Evolutionary conservation across 2,329 filamentous ascomycete species (phyloP).

Genomic region (Sclerotinia borealis): DNA sequence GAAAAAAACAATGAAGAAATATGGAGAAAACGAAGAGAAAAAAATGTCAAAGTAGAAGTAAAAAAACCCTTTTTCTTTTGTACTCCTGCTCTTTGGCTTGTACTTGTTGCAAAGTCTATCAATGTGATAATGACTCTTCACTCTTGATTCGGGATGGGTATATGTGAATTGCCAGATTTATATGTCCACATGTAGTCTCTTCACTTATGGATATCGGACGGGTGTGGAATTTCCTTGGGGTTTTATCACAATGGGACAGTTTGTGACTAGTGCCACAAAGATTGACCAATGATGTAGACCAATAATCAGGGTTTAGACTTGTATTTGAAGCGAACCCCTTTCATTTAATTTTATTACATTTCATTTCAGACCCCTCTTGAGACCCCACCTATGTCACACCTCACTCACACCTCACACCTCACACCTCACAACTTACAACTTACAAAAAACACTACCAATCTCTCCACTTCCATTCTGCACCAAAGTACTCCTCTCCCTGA

Average conservation of each 20-base stretch:
- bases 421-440: slow-evolving; percentile 33
- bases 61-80: background rate
- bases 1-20: background rate
- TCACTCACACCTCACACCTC: background rate
- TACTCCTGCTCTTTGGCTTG: background rate
- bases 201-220: background rate
- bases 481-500: slow-evolving; percentile 80
- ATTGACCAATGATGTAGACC: background rate
- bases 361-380: background rate
- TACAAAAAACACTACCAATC: slow-evolving; percentile 68
- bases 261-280: background rate
- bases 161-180: background rate
- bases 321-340: background rate
- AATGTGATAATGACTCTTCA: background rate
- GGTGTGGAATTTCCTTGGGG: background rate
- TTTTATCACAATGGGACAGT: background rate
- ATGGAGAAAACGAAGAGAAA: background rate
- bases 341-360: background rate
- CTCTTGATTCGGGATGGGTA: background rate
- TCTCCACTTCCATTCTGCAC: slow-evolving; percentile 63
- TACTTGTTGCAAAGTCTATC: background rate
- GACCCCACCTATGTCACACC: background rate
- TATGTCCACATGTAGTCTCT: background rate
- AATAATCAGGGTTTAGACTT: background rate
- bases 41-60: background rate